Conservation (phyloP, 257 asterid species). For the Parsonsia alboflavescens region DNA sequence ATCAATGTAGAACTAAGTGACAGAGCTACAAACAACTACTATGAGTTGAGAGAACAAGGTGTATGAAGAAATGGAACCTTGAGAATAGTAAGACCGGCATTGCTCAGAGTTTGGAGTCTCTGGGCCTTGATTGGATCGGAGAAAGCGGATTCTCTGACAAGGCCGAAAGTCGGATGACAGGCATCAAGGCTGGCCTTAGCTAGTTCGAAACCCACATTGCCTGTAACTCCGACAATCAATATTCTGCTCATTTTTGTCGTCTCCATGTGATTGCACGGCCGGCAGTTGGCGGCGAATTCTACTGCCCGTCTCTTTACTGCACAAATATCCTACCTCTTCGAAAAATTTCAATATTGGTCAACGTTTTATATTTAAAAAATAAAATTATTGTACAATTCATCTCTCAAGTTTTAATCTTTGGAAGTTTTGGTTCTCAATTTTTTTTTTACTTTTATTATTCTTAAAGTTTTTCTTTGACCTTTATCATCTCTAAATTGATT, state of each 20-base stretch:
- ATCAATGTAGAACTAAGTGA: not conserved
- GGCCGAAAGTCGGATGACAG: conserved; percentile 73
- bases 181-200: conserved; percentile 65
- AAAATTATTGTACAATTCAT: too few relatives aligned
- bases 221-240: conserved; percentile 78
- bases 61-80: conserved; percentile 33
- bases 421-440: too few relatives aligned
- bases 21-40: not conserved
- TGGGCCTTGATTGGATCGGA: conserved; percentile 54
- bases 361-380: too few relatives aligned
- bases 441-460: too few relatives aligned
- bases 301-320: too few relatives aligned
- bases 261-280: not conserved
- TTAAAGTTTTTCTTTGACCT: too few relatives aligned
- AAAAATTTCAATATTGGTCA: not conserved
- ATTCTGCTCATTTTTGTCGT: conserved; percentile 44
- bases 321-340: too few relatives aligned
- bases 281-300: not conserved
- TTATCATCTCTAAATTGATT: too few relatives aligned
- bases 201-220: conserved; percentile 72
- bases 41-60: too few relatives aligned
- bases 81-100: conserved; percentile 45
- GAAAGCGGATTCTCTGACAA: conserved; percentile 67
- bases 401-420: too few relatives aligned
- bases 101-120: conserved; percentile 48